Evolutionary conservation across 2,329 filamentous ascomycete species (phyloP).

Genomic region (Talaromyces sp.): DNA sequence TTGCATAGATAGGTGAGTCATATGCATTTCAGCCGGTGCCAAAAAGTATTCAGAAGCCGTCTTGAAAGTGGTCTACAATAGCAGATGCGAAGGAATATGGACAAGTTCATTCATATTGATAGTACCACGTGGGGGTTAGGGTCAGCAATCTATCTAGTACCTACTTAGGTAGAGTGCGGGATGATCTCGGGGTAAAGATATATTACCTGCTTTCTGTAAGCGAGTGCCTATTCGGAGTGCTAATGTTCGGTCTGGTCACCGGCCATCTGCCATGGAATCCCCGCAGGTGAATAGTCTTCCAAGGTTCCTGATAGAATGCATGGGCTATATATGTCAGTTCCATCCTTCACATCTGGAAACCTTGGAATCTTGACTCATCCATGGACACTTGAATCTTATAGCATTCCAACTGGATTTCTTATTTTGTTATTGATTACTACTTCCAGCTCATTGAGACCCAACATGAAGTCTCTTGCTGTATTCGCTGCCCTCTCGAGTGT

Average conservation of each 20-base stretch:
- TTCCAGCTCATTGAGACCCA: neutral
- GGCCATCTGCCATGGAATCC: too few species aligned
- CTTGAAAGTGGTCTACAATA: constrained; percentile 20
- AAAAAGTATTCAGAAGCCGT: constrained; percentile 36
- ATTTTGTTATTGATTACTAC: neutral
- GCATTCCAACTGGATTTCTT: neutral
- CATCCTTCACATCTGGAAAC: too few species aligned
- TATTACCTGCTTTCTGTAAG: too few species aligned
- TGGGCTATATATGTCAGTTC: too few species aligned
- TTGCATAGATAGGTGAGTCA: constrained; percentile 37
- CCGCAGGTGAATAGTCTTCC: too few species aligned
- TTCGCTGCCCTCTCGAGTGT: neutral
- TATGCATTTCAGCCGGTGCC: constrained; percentile 39
- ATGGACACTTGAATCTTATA: neutral
- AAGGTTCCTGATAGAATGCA: too few species aligned
- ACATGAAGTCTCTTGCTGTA: neutral
- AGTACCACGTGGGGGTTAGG: constrained; percentile 31
- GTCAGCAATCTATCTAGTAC: neutral
- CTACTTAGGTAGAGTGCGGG: too few species aligned
- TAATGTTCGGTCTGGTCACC: too few species aligned
- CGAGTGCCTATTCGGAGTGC: neutral
- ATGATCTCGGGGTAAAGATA: neutral
- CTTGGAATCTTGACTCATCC: too few species aligned
- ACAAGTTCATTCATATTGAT: constrained; percentile 42
- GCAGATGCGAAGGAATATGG: constrained; percentile 19